phyloP scores from a whole-genome alignment of 2,329 filamentous ascomycete genomes.

The Penicillium janthinellum region DNA sequence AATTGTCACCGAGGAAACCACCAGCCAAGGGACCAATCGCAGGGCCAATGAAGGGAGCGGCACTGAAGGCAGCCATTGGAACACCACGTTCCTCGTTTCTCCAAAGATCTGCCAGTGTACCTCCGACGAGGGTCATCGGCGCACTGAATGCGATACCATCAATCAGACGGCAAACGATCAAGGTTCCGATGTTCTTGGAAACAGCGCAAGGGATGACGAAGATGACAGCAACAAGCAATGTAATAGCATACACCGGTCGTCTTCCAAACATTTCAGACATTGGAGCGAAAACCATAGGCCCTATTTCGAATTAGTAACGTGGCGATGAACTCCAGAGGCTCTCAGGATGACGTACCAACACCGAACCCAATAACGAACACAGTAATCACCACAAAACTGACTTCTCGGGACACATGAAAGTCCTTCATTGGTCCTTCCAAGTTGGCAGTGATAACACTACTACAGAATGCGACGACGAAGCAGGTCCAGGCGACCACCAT shows the following conservation, averaged over 20 bases:
- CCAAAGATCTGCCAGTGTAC: constrained; percentile 83
- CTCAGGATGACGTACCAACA: constrained; percentile 55
- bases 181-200: constrained; percentile 71
- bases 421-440: constrained; percentile 63
- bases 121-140: constrained; percentile 83
- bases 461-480: constrained; percentile 72
- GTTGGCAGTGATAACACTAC: constrained; percentile 77
- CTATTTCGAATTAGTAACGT: constrained; percentile 36
- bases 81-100: constrained; percentile 79
- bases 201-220: constrained; percentile 82
- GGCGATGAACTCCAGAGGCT: background rate
- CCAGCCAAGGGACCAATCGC: constrained; percentile 76
- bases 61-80: constrained; percentile 83
- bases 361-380: constrained; percentile 83
- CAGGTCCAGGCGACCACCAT: constrained; percentile 79
- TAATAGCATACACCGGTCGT: constrained; percentile 69
- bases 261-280: constrained; percentile 75
- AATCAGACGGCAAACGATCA: constrained; percentile 74
- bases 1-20: constrained; percentile 70
- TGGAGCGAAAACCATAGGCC: constrained; percentile 78
- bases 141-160: constrained; percentile 84
- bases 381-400: constrained; percentile 70
- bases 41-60: constrained; percentile 80
- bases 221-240: constrained; percentile 69
- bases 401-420: constrained; percentile 71